Base-by-base conservation (phyloP, 306 rosid genomes). In the Vigna mungo region DNA sequence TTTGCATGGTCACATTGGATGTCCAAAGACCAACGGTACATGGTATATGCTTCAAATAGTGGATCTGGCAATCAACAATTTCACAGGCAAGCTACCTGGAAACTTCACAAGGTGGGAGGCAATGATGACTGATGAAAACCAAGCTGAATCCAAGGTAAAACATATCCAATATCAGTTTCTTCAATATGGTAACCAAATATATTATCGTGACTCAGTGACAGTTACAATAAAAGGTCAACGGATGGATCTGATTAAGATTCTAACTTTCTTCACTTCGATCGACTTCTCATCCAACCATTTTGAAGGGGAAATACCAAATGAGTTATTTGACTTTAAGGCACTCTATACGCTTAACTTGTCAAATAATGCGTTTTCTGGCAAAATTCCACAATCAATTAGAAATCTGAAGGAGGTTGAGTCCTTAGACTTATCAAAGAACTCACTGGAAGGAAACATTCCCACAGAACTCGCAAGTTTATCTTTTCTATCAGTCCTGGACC, bases 221-320 rank as follows among this genome's bases (percentile, higher is more conserved):
- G 49, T 87, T 11, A 75, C 79, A 43, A 43, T 9, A 59, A 92
- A 44, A 44, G 49, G 49, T 44, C 15, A 44, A 44, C 49, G 5
- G 49, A 21, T 71, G 69, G 74, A 85, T 47, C 14, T 81, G 25
- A 78, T 56, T 71, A 89, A 83, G 52, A 88, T 86, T 61, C 60
- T 85, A 7, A 85, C 82, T 0, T 32, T 74, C 54, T 76, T 75
- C 71, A 88, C 85, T 56, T 70, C 85, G 1, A 44, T 89, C 3
- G 97, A 88, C 49, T 37, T 92, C 53, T 90, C 94, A 14, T 64
- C 66, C 32, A 90, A 90, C 75, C 48, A 66, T 7, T 72, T 87
- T 21, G 49, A 61, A 3, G 94, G 86, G 3, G 8, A 59, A 69
- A 87, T 89, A 80, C 94, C 91, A 8, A 10, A 69, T 39, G 80